A percentile compares a stretch with the other conserved stretches of the same genome.
phyloP scores from a whole-genome alignment of 805 yeast genomes.

The Ogataea henricii region DNA sequence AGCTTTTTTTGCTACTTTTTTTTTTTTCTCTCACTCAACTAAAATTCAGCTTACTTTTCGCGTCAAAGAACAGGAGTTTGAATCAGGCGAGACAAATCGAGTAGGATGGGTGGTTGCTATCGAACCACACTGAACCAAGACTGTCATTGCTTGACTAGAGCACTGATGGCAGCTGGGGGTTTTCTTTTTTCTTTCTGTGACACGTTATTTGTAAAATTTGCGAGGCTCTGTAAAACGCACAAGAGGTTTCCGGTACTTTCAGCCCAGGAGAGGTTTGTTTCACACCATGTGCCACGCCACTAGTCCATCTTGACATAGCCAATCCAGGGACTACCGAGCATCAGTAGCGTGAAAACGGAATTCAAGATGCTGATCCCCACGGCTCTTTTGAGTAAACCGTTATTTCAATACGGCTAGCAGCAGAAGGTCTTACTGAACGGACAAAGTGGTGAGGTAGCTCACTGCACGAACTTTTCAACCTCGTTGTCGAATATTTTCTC shows the following conservation, averaged over 20 bases:
- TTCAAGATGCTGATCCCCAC: background rate
- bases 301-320: background rate
- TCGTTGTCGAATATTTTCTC: background rate
- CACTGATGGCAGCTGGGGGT: no score
- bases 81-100: no score
- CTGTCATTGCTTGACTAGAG: no score
- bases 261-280: background rate
- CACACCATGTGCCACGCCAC: background rate
- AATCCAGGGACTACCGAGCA: background rate
- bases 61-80: no score
- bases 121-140: no score
- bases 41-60: no score
- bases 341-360: background rate
- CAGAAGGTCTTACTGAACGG: background rate
- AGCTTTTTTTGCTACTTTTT: conserved; percentile 12
- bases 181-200: background rate
- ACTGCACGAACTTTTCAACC: background rate
- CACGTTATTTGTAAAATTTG: no score
- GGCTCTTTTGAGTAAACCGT: background rate
- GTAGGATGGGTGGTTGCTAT: no score
- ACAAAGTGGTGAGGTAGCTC: background rate
- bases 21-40: background rate
- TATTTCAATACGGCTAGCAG: background rate
- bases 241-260: background rate
- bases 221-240: background rate